Evolutionary conservation across 495 filamentous ascomycete species (phyloP).

Genomic region (Neurospora discreta): DNA sequence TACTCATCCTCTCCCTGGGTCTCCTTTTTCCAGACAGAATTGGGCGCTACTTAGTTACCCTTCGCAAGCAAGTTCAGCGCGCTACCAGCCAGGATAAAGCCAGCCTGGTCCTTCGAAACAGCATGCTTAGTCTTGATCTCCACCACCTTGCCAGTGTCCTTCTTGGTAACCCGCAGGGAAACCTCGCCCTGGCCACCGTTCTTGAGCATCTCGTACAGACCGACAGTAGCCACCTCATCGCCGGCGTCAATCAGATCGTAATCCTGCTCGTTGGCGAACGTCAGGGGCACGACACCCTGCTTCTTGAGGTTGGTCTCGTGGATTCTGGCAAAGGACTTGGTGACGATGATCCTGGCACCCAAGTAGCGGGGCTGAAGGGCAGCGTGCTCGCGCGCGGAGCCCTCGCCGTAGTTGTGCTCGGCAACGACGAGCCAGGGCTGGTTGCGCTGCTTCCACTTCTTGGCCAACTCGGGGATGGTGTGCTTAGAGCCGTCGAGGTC

Average conservation of each 20-base stretch:
- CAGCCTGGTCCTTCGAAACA: conserved; percentile 76
- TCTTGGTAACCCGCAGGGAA: conserved; percentile 49
- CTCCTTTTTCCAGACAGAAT: not conserved
- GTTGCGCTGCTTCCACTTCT: conserved; percentile 62
- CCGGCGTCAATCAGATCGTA: conserved; percentile 74
- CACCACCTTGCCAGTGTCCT: conserved; percentile 47
- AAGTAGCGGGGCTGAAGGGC: conserved; percentile 94
- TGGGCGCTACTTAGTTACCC: conserved; percentile 4
- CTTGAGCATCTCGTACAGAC: conserved; percentile 69
- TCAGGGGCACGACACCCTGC: conserved; percentile 90
- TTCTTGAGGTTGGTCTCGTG: conserved; percentile 99
- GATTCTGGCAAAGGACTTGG: conserved; percentile 90
- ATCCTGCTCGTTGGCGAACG: conserved; percentile 75
- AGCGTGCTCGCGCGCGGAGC: conserved; percentile 87
- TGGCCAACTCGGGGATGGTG: conserved; percentile 76
- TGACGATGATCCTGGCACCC: conserved; percentile 75
- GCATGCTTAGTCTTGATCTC: conserved; percentile 61
- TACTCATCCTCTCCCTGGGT: not conserved
- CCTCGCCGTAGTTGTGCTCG: conserved; percentile 97
- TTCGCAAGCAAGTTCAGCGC: conserved; percentile 79
- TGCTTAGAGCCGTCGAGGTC: conserved; percentile 57
- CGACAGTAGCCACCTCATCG: conserved; percentile 70
- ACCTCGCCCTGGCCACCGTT: conserved; percentile 75
- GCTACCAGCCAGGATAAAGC: conserved; percentile 85
- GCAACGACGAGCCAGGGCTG: conserved; percentile 85